Evolutionary conservation across 2,329 filamentous ascomycete genomes (phyloP).

Genomic region (Fusarium chuoi): DNA sequence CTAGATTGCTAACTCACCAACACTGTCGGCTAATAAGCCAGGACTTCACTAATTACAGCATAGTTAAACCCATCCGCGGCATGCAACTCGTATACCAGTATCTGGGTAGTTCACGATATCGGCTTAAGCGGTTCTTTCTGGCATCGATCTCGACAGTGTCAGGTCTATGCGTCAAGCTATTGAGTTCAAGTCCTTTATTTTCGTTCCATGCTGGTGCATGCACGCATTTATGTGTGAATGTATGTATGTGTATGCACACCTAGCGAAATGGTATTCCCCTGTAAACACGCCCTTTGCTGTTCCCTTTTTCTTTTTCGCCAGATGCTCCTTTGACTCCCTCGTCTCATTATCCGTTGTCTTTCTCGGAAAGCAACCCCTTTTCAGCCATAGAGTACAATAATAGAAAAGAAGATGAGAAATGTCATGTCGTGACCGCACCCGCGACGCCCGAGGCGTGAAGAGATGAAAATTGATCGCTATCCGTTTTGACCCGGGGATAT

Average conservation of each 20-base stretch:
- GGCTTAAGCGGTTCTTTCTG: background rate
- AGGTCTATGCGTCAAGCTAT: background rate
- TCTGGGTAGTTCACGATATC: constrained; percentile 6
- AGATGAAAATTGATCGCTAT: constrained; percentile 30
- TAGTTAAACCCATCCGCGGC: too few relatives aligned
- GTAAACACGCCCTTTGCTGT: background rate
- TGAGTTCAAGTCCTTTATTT: background rate
- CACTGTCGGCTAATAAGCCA: too few relatives aligned
- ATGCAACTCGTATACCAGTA: background rate
- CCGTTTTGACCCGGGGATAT: constrained; percentile 36
- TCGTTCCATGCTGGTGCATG: background rate
- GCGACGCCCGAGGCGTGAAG: background rate
- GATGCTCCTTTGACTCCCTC: constrained; percentile 26
- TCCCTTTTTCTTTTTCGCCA: constrained; percentile 15
- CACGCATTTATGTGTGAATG: background rate
- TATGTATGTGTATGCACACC: constrained; percentile 9
- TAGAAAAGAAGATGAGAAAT: constrained; percentile 12
- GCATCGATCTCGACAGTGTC: background rate
- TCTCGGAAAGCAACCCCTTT: constrained; percentile 10
- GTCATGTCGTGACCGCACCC: background rate
- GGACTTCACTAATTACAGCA: too few relatives aligned
- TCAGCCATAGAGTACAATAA: constrained; percentile 7
- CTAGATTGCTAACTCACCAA: too few relatives aligned
- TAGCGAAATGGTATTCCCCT: constrained; percentile 10
- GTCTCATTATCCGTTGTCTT: constrained; percentile 3